Percentiles rank a stretch among this genome's conserved stretches.
Conservation (phyloP, 148 eudicot genomes). For the Rhododendron williamsianum region DNA sequence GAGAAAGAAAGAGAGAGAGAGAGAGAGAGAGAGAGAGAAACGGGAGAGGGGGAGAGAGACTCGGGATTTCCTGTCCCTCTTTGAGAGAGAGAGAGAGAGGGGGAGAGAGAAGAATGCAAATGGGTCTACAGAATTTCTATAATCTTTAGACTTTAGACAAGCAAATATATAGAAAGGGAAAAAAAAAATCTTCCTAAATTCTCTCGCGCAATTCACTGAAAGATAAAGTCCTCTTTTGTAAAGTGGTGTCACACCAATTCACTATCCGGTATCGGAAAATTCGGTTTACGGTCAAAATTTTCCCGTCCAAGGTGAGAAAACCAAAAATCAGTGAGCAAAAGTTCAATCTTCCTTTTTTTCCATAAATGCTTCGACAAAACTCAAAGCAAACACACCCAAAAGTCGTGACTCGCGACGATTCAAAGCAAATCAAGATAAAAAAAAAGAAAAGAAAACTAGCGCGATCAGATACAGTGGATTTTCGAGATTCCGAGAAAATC, state of each 20-base stretch:
- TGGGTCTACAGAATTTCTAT: constrained; percentile 7
- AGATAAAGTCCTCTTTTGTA: not conserved
- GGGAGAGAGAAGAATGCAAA: constrained; percentile 10
- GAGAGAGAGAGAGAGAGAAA: not conserved
- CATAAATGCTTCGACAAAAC: not conserved
- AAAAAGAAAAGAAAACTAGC: not conserved
- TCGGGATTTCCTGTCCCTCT: constrained; percentile 25
- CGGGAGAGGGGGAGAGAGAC: constrained; percentile 24
- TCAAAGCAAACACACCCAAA: constrained; percentile 9
- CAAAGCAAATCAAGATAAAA: not conserved
- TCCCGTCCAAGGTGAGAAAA: not conserved
- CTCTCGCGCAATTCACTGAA: not conserved
- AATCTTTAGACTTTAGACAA: not conserved
- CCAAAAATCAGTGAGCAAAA: not conserved
- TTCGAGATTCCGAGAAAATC: not conserved
- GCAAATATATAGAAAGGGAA: not conserved
- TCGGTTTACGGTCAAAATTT: not conserved
- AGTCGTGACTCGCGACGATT: not conserved
- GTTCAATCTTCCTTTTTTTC: not conserved
- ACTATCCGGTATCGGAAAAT: not conserved
- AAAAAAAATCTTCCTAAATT: not conserved
- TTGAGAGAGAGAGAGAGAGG: constrained; percentile 7
- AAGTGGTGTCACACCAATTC: not conserved
- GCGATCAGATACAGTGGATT: not conserved
- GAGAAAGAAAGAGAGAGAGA: not conserved